phyloP scores from a whole-genome alignment of 1,139 yeast genomes.

The Yamadazyma dushanensis region DNA sequence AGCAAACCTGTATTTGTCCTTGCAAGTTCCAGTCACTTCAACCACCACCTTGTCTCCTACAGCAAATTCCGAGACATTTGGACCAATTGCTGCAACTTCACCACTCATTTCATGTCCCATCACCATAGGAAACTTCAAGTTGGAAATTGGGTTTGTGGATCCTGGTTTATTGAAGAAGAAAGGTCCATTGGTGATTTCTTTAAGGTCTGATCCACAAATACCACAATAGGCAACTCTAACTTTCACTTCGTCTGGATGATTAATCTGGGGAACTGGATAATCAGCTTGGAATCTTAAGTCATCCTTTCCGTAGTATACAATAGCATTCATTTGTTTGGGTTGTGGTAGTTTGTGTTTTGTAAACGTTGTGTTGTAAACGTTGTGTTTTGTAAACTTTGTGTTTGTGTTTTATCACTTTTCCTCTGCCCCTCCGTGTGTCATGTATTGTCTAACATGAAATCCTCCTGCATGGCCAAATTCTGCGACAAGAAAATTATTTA shows the following conservation, averaged over 20 bases:
- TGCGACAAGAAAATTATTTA: no score
- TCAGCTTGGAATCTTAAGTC: constrained; percentile 45
- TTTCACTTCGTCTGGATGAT: constrained; percentile 44
- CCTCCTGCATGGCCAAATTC: no score
- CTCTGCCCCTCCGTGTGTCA: no score
- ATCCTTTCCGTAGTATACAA: constrained; percentile 52
- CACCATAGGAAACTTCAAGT: constrained; percentile 42
- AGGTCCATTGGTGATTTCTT: constrained; percentile 49
- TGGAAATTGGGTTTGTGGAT: constrained; percentile 33
- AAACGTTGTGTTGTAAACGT: no score
- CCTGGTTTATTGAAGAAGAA: constrained; percentile 41
- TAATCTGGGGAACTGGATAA: constrained; percentile 46
- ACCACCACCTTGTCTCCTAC: constrained; percentile 61
- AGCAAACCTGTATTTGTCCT: constrained; percentile 31
- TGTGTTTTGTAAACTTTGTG: no score
- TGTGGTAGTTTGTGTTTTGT: no score
- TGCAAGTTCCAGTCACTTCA: constrained; percentile 55
- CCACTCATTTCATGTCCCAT: constrained; percentile 61
- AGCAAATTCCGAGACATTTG: constrained; percentile 44
- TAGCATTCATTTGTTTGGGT: constrained; percentile 60
- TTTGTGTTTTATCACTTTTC: no score
- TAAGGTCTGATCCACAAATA: constrained; percentile 62
- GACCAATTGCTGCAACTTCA: constrained; percentile 47
- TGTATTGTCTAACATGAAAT: no score
- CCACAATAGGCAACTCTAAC: constrained; percentile 54